These are phyloP conservation scores for Trichoderma parareesei DNA, from an alignment of 495 filamentous ascomycete genomes.

Conservation along the genomic window DNA sequence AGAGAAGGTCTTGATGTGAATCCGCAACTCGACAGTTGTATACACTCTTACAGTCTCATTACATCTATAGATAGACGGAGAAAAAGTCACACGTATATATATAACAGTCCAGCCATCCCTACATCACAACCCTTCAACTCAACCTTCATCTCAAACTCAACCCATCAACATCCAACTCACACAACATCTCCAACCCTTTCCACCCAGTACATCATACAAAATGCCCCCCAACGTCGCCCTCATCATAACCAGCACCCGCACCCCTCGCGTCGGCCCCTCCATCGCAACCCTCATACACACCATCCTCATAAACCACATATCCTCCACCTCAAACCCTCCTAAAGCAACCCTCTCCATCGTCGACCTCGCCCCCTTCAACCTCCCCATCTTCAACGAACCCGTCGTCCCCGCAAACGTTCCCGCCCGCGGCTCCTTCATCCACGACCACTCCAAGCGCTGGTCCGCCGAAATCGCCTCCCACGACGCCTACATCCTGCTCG, in stretches of 20 bases:
- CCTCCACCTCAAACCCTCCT: too few relatives aligned
- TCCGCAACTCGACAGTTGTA: too few relatives aligned
- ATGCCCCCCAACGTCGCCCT: constrained; percentile 23
- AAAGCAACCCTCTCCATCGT: constrained; percentile 27
- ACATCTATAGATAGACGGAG: too few relatives aligned
- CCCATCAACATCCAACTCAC: not conserved
- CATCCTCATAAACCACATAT: constrained; percentile 16
- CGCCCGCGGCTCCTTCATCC: constrained; percentile 32
- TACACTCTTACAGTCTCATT: too few relatives aligned
- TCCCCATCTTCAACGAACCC: constrained; percentile 50
- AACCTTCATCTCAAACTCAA: not conserved
- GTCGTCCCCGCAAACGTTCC: constrained; percentile 41
- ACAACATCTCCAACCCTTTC: not conserved
- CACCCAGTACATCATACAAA: not conserved
- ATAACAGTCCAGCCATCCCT: not conserved
- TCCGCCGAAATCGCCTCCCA: constrained; percentile 36
- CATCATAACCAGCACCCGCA: constrained; percentile 31
- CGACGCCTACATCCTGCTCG: constrained; percentile 51
- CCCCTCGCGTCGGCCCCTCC: constrained; percentile 26
- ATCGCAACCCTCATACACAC: constrained; percentile 28
- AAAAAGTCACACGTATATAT: too few relatives aligned
- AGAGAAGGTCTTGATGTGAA: too few relatives aligned
- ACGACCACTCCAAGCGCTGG: constrained; percentile 44
- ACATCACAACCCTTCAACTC: not conserved
- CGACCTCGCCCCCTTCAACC: constrained; percentile 43